Evolutionary conservation across 768 basidiomycete genomes (phyloP), one percentile per base, ranked within the genome.

Genomic region (Austroboletus festivus): DNA sequence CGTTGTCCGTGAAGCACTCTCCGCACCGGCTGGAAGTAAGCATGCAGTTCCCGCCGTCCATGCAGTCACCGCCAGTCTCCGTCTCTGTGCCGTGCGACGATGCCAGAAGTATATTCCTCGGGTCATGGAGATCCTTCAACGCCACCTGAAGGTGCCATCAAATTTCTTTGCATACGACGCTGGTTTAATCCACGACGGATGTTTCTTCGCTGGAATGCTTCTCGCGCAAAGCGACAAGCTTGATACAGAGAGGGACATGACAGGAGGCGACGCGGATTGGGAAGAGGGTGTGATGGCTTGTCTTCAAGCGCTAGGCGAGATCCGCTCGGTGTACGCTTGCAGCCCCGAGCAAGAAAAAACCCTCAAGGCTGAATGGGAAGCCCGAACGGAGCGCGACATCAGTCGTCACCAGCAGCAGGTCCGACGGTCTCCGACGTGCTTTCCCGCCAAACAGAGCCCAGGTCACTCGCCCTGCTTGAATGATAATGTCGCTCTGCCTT

Each of bases 121-220:
- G 12, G 71, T 82, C 13, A 67, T 81, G 24, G 67, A 71, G 43
- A 77, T 81, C 50, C 63, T 85, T 26, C 77, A 78, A 51, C 68
- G 68, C 6, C 79, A 83, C 55, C 60, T 80, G 5, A 67, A 56
- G 11, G 60, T 71, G 20, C 54, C 73, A 4, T 62, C 67, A 2
- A 71, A 68, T 12, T 79, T 95, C 56, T 92, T 96, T 61, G 77
- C 76, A 57, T 94, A 86, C 75, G 93, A 97, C 62, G 81, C 91
- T 1, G 85, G 86, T 18, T 75, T 94, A 4, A 82, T 93, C 45
- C 80, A 89, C 18, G 93, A 95, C 58, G 93, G 93, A 3, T 90
- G 86, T 59, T 95, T 86, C 75, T 94, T 86, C 58, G 89, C 89
- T 4, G 91, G 83, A 2, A 80, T 86, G 52, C 70, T 93, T 33